These are phyloP conservation scores for Eimeria praecox DNA, from an alignment of 169 alveolate genomes.

Conservation along the genomic window DNA sequence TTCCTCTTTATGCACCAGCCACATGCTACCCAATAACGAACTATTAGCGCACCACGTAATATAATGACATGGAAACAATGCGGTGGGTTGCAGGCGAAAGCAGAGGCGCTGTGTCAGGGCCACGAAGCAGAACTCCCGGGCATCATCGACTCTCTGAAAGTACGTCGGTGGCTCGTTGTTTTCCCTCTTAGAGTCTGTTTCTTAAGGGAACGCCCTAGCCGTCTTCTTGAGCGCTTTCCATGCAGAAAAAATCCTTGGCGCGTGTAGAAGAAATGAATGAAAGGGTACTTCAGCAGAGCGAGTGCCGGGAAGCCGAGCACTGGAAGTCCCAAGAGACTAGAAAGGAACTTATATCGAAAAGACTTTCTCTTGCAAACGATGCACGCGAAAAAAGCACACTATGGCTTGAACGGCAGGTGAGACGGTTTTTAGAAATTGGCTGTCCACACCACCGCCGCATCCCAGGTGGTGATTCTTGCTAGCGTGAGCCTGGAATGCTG, in stretches of 20 bases:
- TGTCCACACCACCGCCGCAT: background rate
- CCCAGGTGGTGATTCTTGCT: background rate
- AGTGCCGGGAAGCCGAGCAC: constrained; percentile 2
- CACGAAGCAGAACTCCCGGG: background rate
- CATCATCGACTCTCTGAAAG: constrained; percentile 35
- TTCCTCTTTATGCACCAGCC: background rate
- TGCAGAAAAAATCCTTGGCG: constrained; percentile 30
- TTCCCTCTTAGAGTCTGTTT: background rate
- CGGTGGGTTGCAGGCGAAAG: constrained; percentile 15
- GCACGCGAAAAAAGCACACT: constrained; percentile 14
- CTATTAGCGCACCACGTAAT: background rate
- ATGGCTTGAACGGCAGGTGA: constrained; percentile 55
- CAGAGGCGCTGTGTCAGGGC: background rate
- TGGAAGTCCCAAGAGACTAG: background rate
- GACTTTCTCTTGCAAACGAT: background rate
- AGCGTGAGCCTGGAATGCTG: background rate
- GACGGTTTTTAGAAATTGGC: background rate
- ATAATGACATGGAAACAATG: background rate
- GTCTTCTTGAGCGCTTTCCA: background rate
- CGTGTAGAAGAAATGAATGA: constrained; percentile 12
- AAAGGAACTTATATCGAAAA: background rate
- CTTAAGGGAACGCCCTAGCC: background rate
- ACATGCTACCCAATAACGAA: background rate
- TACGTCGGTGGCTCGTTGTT: background rate
- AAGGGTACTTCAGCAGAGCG: background rate